Base-by-base conservation (phyloP, 306 rosid genomes). In the Gastrolobium villosum region DNA sequence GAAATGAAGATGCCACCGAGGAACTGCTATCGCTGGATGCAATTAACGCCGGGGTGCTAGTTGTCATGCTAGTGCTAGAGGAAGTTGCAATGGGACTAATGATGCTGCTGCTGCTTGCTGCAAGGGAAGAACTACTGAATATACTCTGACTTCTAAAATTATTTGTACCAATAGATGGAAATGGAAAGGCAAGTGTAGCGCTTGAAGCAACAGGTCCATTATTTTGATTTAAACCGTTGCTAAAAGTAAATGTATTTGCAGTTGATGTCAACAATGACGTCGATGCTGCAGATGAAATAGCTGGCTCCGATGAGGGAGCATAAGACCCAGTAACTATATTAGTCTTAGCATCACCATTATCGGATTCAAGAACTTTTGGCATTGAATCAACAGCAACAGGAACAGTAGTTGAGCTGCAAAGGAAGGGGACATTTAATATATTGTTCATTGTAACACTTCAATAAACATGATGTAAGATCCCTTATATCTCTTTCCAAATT, bases 1-100 rank as follows among this genome's bases (percentile, higher is more conserved):
- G 68, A 64, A 84, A 83, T 26, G 86, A 79, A 73, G 89, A 70
- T n/a, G 66, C 9, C 39, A 66, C 43, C 81, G 92, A 76, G 52
- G 77, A 83, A 77, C 75, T 41, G 54, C 67, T 56, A 68, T 31
- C 14, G 56, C 80, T 35, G 64, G 79, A 61, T 45, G 83, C 76
- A 43, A 65, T 75, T 50, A 62, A 4, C 1, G 75, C 36, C 15
- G 79, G 37, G 37, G 81, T 63, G 82, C 81, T 53, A 75, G 46
- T 55, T 36, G 81, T 79, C 62, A 59, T 41, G 54, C 74, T 68
- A 63, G 67, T 48, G 53, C 86, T 45, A 70, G 77, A 26, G 63
- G 72, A 53, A 7, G 80, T 39, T 14, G 67, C 70, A 49, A 72
- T 6, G 46, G 73, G 34, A 37, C 74, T 7, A 34, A 40, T 7